Base-by-base conservation (phyloP, 192 early-diverging fungal genomes). In the Diversispora epigaea region DNA sequence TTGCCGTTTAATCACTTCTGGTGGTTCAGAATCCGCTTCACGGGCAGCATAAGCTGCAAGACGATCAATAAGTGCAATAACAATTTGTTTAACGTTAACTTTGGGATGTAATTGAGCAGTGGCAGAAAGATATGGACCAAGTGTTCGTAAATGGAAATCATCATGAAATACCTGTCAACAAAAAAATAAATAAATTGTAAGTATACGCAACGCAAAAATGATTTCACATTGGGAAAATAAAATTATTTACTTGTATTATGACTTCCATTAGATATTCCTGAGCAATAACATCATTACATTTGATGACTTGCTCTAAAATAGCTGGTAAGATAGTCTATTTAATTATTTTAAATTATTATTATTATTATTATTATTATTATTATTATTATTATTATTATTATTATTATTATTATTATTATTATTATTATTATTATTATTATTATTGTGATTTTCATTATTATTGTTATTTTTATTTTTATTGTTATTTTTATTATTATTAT, bases 181-280 rank as follows among this genome's bases (percentile, higher is more conserved):
- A n/a, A 58, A 22, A 25, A 40, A n/a, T n/a, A 63, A 52, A 14
- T 61, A 15, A 44, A 15, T 41, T 44, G 43, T 21, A 11, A 39
- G 43, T 56, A 32, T 43, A n/a, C 5, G 46, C 17, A 77, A n/a
- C 5, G 46, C 17, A 77, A 63, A 32, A 19, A 46, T 67, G 19
- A 40, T 32, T 17, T 9, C 56, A 11, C 65, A n/a, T 55, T 25
- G 9, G 40, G 55, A 40, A 41, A 54, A 55, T 6, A 70, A 54
- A 19, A 32, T 22, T 25, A 74, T 50, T 46, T 86, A 94, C 94
- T 84, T 99, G 98, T 77, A 97, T 95, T 67, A 98, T 96, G 22
- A 95, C 96, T 80, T 99, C 98, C 96, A 99, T 98, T 43, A 99
- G 86, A 79, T 99, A 99, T 78, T 99, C 98, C 78, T 99, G 98